Evolutionary conservation across 768 basidiomycete species (phyloP), one percentile per base, ranked within the genome.

Genomic region (Leucocoprinus sp.): DNA sequence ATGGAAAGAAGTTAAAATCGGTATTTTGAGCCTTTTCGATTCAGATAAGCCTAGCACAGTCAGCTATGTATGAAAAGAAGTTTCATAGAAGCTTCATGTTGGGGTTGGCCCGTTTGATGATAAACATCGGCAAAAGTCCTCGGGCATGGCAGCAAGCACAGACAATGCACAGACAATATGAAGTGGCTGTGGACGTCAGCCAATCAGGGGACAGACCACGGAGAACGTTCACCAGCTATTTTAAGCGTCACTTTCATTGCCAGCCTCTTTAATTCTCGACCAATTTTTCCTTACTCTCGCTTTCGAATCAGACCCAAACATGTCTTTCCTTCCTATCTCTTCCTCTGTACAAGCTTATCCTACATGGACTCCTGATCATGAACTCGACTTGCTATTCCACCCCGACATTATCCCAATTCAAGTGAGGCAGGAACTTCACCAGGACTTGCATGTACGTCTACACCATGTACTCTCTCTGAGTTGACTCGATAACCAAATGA

Each of bases 371-470:
- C 47, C 50, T 11, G 81, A 89, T 61, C 63, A 62, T 33, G 53
- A 67, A 31, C 82, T 93, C 54, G 83, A 92, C 57, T 77, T 95
- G 42, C 69, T 89, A 52, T 93, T 93, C 65, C 66, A 82, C 22
- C 65, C 79, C 24, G 74, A 75, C 42, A 70, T 86, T 61, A 84
- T 95, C 54, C 80, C 90, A 0, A 50, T 57, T 1, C 74, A 82
- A 22, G 76, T 92, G 52, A 70, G 69, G 45, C 63, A 65, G 2
- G 70, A 72, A 46, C 64, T 93, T 3, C 82, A 79, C 29, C 50
- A 70, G 6, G 83, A 80, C 49, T 68, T 88, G 18, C 84, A 87
- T 58, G 84, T 88, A 59, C 50, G 74, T 66, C 8, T 21, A 47
- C 14, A 2, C 19, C 18, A 17, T 17, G n/a, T 15, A 37, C 18